Conservation (phyloP, 1,284 basidiomycete species). For the Melanopsichium pennsylvanicum region DNA sequence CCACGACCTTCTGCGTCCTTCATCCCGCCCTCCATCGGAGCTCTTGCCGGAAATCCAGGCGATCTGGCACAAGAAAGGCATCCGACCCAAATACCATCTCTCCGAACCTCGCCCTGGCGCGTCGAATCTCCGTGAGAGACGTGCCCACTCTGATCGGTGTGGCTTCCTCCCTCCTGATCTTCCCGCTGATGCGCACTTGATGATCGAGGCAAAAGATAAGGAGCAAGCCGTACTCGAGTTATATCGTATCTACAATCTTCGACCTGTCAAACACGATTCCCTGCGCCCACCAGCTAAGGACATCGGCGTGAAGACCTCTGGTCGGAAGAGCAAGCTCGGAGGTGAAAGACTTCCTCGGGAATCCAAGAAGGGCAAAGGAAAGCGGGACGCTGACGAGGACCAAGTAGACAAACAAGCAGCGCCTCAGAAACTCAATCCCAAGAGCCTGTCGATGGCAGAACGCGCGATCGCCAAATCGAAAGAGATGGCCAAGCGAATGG, state of each 20-base stretch:
- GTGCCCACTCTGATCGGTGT: constrained; percentile 85
- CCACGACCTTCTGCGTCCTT: constrained; percentile 65
- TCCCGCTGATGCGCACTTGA: constrained; percentile 72
- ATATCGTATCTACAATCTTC: constrained; percentile 78
- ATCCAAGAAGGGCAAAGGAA: constrained; percentile 54
- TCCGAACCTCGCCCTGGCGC: constrained; percentile 70
- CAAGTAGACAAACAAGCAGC: constrained; percentile 9
- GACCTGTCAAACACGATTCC: constrained; percentile 73
- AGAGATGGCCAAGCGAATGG: constrained; percentile 41
- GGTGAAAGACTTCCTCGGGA: constrained; percentile 37
- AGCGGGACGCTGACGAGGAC: constrained; percentile 50
- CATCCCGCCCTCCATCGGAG: constrained; percentile 63
- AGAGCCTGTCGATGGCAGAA: constrained; percentile 33
- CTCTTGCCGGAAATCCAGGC: constrained; percentile 77
- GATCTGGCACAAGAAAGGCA: constrained; percentile 77
- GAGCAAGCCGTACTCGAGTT: constrained; percentile 90
- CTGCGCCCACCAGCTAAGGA: constrained; percentile 68
- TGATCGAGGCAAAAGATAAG: constrained; percentile 93
- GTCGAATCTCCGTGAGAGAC: constrained; percentile 69
- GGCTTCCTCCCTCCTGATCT: constrained; percentile 72
- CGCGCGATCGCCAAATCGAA: constrained; percentile 51
- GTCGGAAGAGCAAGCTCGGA: constrained; percentile 63
- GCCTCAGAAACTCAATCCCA: constrained; percentile 22
- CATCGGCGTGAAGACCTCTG: constrained; percentile 67
- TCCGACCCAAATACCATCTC: constrained; percentile 86